Base-by-base conservation (phyloP, 768 basidiomycete species). In the Tylopilus sp. region DNA sequence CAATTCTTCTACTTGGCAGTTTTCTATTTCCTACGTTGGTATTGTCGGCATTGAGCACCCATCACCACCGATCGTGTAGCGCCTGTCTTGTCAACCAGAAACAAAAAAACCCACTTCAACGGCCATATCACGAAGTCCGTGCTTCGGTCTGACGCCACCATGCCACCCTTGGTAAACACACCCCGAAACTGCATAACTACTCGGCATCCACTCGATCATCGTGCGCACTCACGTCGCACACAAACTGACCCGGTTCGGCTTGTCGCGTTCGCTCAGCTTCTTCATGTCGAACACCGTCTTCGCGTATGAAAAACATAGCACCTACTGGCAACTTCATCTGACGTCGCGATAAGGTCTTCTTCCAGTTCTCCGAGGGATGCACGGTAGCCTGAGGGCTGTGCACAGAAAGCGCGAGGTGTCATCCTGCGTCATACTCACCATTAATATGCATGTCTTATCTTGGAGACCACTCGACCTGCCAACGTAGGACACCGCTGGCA, bases 361-460 rank as follows among this genome's bases (percentile, higher is more conserved):
- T 25, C 22, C 30, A 29, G 25, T 54, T 66, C 44, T 63, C 62
- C 64, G 62, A 63, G 62, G 62, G 19, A 45, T 29, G 30, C 31
- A 46, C 28, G 17, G 17, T 19, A 12, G n/a, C n/a, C n/a, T n/a
- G n/a, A n/a, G 26, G 42, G 56, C 53, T 59, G 48, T 52, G 47
- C 38, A 40, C 14, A 45, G 40, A 54, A 40, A 31, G 22, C 5
- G n/a, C 14, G 29, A 36, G 12, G 34, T 12, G n/a, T 37, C 34
- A 28, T 28, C 8, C 25, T 48, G 50, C 43, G 52, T 59, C 50
- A 53, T 45, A 17, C 22, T 45, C 25, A 3, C 38, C 29, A 11
- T 44, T 50, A 28, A 53, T 53, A 22, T 26, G 25, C 36, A 12
- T 1, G 9, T 17, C 49, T 44, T 63, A 65, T 62, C 55, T 50